Evolutionary conservation across 129 eudicot species (phyloP).

Genomic region (Lactuca saligna): DNA sequence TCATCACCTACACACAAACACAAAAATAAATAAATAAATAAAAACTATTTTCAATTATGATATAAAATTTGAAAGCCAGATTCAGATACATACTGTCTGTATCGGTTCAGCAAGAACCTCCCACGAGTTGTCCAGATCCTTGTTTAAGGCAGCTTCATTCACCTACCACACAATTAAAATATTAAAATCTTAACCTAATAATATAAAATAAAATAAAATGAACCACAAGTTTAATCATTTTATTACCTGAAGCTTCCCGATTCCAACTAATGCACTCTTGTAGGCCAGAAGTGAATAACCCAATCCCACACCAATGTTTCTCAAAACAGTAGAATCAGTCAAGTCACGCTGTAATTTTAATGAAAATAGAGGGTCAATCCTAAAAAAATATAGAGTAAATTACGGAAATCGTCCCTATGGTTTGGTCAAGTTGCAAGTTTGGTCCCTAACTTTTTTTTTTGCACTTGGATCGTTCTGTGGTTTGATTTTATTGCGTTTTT

Average conservation of each 20-base stretch:
- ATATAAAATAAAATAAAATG: no score
- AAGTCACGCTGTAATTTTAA: slow-evolving; percentile 58
- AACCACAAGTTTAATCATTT: not conserved
- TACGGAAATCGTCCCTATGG: no score
- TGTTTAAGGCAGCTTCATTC: slow-evolving; percentile 65
- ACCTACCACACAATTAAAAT: slow-evolving; percentile 44
- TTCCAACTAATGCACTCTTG: slow-evolving; percentile 70
- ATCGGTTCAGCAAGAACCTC: slow-evolving; percentile 99
- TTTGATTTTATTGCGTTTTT: no score
- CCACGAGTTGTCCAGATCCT: slow-evolving; percentile 81
- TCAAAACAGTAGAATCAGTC: slow-evolving; percentile 81
- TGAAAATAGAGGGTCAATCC: no score
- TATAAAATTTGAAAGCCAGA: not conserved
- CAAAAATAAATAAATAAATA: not conserved
- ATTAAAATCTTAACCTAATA: no score
- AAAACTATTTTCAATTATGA: not conserved
- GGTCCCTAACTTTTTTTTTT: no score
- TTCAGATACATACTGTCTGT: slow-evolving; percentile 64
- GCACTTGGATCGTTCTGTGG: no score
- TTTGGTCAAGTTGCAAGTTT: no score
- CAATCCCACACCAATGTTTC: slow-evolving; percentile 80
- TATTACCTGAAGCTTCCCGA: slow-evolving; percentile 76
- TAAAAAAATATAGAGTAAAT: no score
- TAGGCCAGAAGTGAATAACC: slow-evolving; percentile 82
- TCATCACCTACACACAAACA: slow-evolving; percentile 63